Base-by-base conservation (phyloP, 2,329 filamentous ascomycete species). In the Colletotrichum theobromicola region DNA sequence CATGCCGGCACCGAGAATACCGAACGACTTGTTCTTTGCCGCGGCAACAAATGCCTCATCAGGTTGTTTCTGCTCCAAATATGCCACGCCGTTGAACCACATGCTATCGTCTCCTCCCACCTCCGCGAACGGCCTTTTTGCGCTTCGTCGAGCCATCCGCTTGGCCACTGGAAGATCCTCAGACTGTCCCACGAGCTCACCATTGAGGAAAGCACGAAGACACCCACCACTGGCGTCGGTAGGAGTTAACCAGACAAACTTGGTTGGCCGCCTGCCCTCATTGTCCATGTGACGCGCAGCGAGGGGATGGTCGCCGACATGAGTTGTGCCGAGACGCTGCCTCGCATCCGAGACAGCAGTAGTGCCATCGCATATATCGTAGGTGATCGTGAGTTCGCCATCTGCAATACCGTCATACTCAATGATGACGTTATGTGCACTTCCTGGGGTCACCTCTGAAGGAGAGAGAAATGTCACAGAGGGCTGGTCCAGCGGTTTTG, bases 1-100 rank as follows among this genome's bases (percentile, higher is more conserved):
- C 71, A 87, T 84, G 5, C 85, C 85, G 4, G 81, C 84, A 0
- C 85, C 84, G 2, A 86, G 21, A 13, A 86, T 85, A 16, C 75
- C 79, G 50, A 81, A 77, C 0, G 75, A 75, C 70, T 80, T 80
- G 15, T 77, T 77, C 62, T 80, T 80, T 9, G 76, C 70, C 0
- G 78, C 67, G 3, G 76, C 42, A 7, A 80, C 78, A 21, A 80
- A 78, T 1, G 66, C 16, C 2, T 79, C 76, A 26, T 77, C 77
- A 0, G 78, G 77, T 4, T 80, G 77, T 35, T 79, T 80, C 42
- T 79, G 75, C 10, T 80, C 74, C 10, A 80, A 57, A 16, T 80
- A 80, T 1, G 75, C 67, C 10, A 80, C 78, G 2, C 79, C 79
- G 5, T 80, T 73, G 13, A 81, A 81, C 79, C 79, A 81, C 4